Base-by-base conservation (phyloP, 768 basidiomycete species). In the Tulasnella sp. region DNA sequence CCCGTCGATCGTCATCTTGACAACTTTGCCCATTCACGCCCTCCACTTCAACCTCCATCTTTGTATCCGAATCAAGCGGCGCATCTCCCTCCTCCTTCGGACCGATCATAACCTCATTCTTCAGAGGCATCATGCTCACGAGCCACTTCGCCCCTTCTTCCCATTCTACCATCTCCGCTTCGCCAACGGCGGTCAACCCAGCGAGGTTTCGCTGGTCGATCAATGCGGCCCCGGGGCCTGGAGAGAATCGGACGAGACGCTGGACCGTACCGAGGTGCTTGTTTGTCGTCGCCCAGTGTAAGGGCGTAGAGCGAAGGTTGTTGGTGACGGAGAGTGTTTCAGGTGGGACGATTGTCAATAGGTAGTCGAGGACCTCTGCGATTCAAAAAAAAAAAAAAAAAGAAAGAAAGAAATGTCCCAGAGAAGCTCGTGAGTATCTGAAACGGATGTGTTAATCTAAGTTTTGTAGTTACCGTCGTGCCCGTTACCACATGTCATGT, bases 231-330 rank as follows among this genome's bases (percentile, higher is more conserved):
- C 91, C 82, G 1, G 83, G 82, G 0, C 84, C 84, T n/a, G 24
- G 24, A 2, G 66, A 59, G 63, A 75, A 77, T 53, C 75, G 70
- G 10, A 90, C 79, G 29, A 91, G 78, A 34, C 73, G 75, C 68
- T 83, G 76, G 0, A 78, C 76, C 49, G 82, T 68, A 5, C 70
- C 67, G 2, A 94, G 78, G 64, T 93, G 92, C 2, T 78, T 73
- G 69, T 96, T 97, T 42, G 92, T 70, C 2, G 87, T 81, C 0
- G 92, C 92, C 92, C 92, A 96, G 67, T 97, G 93, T 4, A 96
- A 71, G 5, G 93, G 78, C 2, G 88, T 93, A 24, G 92, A 93
- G 53, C 81, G 77, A 0, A 87, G 76, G 27, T 69, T 69, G 67
- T 96, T 97, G 60, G 78, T 79, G 0, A 75, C 72, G 1, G 81